Evolutionary conservation across 2,329 filamentous ascomycete genomes (phyloP), one percentile per base, ranked within the genome.

Genomic region (Penicillium hesseltinei): DNA sequence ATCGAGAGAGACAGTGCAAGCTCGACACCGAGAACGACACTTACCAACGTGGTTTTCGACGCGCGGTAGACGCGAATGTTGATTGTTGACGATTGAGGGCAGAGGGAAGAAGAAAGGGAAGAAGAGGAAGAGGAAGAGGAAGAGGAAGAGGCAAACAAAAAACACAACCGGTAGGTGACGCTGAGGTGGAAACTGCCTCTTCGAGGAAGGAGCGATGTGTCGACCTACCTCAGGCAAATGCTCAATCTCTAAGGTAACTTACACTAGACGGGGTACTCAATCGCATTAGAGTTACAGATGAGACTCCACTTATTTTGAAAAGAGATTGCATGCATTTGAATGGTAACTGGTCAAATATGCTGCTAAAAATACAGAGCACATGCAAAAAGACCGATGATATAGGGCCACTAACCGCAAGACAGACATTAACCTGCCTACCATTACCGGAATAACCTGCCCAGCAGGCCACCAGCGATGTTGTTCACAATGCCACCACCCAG

Each of bases 401-500:
- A 40, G 7, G 11, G 10, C 23, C 36, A 35, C 44, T 49, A 45
- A 35, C 39, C 21, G 46, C 42, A 53, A 35, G 29, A 29, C 33
- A 21, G 19, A 9, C 17, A 44, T 42, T 27, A 51, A 33, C 19
- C 25, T 39, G 31, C 17, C 8, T 15, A 53, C 31, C 38, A 62
- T 68, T 70, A 78, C 64, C 78, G 78, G 70, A 84, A 84, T 58
- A 83, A 71, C 62, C 80, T 79, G 65, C 81, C 81, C 60, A 84
- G 73, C 75, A 85, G 74, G 27, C 81, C 81, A 39, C 81, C 77
- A 9, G 82, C 82, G 61, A 85, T 64, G 64, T 80, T 84, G 64
- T 79, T 78, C 55, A 82, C 81, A 55, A 85, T 73, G 3, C 81
- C 78, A 44, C 82, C 82, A 8, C 79, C 77, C 52, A 86, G 74